These are phyloP conservation scores for Tulasnella sp. DNA, from an alignment of 768 basidiomycete genomes.

Conservation along the genomic window DNA sequence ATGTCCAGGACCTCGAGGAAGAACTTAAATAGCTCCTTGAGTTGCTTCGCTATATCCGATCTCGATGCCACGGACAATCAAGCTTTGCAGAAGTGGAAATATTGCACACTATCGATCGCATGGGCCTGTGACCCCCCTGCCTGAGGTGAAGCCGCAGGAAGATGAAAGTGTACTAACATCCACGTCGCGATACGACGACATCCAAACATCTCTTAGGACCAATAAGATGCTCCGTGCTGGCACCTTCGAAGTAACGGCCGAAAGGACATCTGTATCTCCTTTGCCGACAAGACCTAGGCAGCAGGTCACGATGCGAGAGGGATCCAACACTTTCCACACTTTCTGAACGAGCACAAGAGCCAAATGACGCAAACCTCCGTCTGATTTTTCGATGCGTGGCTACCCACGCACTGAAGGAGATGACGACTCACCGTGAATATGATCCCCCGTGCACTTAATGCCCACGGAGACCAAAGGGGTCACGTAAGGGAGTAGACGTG, in stretches of 20 bases:
- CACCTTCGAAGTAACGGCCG: conserved; percentile 13
- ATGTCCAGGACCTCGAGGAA: conserved; percentile 72
- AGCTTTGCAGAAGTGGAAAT: conserved; percentile 54
- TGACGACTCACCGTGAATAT: not conserved
- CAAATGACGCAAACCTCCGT: not conserved
- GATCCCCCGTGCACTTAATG: conserved; percentile 24
- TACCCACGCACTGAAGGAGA: not conserved
- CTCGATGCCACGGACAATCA: conserved; percentile 54
- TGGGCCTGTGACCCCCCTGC: not conserved
- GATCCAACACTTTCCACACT: conserved; percentile 54
- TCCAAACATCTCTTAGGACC: conserved; percentile 8
- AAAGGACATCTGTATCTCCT: not conserved
- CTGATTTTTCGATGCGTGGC: not conserved
- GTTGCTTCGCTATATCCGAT: conserved; percentile 48
- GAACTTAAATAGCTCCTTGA: conserved; percentile 59
- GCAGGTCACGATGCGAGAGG: conserved; percentile 36
- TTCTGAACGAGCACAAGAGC: conserved; percentile 19
- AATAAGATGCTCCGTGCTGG: conserved; percentile 10
- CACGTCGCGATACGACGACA: not conserved
- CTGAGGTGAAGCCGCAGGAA: not conserved
- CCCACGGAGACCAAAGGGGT: conserved; percentile 48
- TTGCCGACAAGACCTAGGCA: not conserved
- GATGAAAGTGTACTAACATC: not conserved
- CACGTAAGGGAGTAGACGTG: conserved; percentile 80
- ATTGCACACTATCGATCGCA: conserved; percentile 25